These are phyloP conservation scores for Geranomyces variabilis DNA, from an alignment of 192 early-diverging fungal species.

Conservation along the genomic window DNA sequence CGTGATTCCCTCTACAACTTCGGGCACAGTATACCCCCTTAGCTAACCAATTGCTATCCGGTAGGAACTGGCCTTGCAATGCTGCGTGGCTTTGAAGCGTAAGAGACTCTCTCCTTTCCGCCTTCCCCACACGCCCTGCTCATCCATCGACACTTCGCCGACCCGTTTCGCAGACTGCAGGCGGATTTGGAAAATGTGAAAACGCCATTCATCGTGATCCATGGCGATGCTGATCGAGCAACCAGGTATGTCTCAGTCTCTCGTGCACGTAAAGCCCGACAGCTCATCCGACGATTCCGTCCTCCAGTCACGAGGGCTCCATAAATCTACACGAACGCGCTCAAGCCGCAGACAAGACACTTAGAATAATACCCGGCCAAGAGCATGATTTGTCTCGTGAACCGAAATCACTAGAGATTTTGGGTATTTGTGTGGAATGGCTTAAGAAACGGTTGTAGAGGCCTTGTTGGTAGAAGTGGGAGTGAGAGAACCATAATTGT, in stretches of 20 bases:
- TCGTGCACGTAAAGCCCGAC: no score
- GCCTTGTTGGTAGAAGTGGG: no score
- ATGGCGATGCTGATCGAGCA: constrained; percentile 27
- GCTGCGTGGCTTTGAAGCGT: constrained; percentile 23
- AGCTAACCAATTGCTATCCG: no score
- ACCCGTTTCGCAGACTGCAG: constrained; percentile 10
- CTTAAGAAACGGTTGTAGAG: neutral
- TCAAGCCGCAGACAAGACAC: constrained; percentile 19
- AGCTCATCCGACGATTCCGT: no score
- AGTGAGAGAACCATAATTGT: no score
- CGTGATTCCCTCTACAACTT: no score
- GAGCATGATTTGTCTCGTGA: constrained; percentile 32
- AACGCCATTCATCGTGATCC: constrained; percentile 30
- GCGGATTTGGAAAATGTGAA: constrained; percentile 7
- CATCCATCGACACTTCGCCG: no score
- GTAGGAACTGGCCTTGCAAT: constrained; percentile 26
- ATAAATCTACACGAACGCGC: constrained; percentile 13
- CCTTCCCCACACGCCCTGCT: no score
- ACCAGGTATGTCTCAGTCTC: constrained; percentile 32
- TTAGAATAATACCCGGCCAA: constrained; percentile 14
- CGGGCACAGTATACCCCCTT: no score
- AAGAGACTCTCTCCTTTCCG: neutral
- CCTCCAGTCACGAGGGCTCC: no score
- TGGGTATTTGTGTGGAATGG: constrained; percentile 18
- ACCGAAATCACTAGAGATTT: constrained; percentile 27